Evolutionary conservation across 805 yeast genomes (phyloP).

Genomic region (Myxozyma melibiosi): DNA sequence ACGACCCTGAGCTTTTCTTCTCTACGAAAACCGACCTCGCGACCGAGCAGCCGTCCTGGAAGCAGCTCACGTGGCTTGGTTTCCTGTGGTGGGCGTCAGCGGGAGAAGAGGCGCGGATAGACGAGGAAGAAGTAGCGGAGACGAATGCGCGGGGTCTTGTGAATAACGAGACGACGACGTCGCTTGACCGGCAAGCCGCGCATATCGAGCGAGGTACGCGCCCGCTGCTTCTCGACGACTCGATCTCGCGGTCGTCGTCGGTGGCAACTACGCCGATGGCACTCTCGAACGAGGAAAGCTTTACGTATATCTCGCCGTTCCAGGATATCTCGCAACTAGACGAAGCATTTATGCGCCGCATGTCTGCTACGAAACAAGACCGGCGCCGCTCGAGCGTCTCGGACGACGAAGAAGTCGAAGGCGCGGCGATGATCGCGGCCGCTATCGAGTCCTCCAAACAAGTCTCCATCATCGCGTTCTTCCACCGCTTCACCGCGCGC

Average conservation of each 20-base stretch:
- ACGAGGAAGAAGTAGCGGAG: slow-evolving; percentile 48
- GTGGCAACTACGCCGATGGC: slow-evolving; percentile 30
- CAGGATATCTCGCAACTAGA: slow-evolving; percentile 28
- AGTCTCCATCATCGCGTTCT: slow-evolving; percentile 35
- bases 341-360: slow-evolving; percentile 15
- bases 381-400: slow-evolving; percentile 2
- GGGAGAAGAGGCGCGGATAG: slow-evolving; percentile 56
- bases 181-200: slow-evolving; percentile 17
- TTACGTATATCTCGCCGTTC: slow-evolving; percentile 30
- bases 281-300: slow-evolving; percentile 26
- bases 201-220: slow-evolving; percentile 32
- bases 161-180: slow-evolving; percentile 24
- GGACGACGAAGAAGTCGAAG: slow-evolving; percentile 12
- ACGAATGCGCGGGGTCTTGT: slow-evolving; percentile 30
- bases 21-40: slow-evolving; percentile 31
- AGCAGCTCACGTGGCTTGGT: slow-evolving; percentile 65
- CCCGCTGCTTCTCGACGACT: slow-evolving; percentile 36
- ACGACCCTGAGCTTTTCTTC: slow-evolving; percentile 32
- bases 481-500: slow-evolving; percentile 35
- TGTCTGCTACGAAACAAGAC: slow-evolving; percentile 9
- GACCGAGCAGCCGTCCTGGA: slow-evolving; percentile 49
- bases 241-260: slow-evolving; percentile 30
- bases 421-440: slow-evolving; percentile 13
- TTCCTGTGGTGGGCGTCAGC: slow-evolving; percentile 88
- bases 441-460: slow-evolving; percentile 31